Evolutionary conservation across 2,329 filamentous ascomycete species (phyloP).

Genomic region (Monosporascus sp.): DNA sequence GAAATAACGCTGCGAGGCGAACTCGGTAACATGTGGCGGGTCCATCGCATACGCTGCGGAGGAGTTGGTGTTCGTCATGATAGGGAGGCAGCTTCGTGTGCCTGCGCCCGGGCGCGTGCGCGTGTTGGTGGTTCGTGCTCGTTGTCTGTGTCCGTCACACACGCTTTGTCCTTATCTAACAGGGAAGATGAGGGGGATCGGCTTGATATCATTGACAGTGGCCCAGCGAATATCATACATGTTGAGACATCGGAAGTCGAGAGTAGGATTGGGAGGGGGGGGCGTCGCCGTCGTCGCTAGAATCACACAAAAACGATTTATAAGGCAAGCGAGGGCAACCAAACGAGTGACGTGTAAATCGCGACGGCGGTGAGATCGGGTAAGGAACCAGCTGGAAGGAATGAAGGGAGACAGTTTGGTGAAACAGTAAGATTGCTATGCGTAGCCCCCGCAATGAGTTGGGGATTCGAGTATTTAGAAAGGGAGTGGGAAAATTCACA

Average conservation of each 20-base stretch:
- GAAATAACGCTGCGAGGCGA: slow-evolving; percentile 60
- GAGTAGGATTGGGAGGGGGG: slow-evolving; percentile 3
- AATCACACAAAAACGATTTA: not conserved
- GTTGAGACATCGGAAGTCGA: slow-evolving; percentile 22
- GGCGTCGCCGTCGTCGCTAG: slow-evolving; percentile 1
- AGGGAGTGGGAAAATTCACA: too few relatives aligned
- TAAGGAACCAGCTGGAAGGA: too few relatives aligned
- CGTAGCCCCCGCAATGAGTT: too few relatives aligned
- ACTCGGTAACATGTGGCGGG: slow-evolving; percentile 58
- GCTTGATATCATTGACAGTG: slow-evolving; percentile 18
- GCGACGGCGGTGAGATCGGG: not conserved
- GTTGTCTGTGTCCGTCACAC: slow-evolving; percentile 9
- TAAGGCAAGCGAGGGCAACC: not conserved
- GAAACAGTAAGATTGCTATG: too few relatives aligned
- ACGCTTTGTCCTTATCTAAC: slow-evolving; percentile 21
- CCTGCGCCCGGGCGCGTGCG: too few relatives aligned
- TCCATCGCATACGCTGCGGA: slow-evolving; percentile 43
- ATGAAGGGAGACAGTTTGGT: too few relatives aligned
- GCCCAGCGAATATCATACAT: slow-evolving; percentile 25
- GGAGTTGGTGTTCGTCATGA: slow-evolving; percentile 3
- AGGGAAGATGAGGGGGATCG: slow-evolving; percentile 19
- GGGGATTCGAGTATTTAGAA: too few relatives aligned
- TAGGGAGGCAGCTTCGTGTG: not conserved
- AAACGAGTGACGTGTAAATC: not conserved
- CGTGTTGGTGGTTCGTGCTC: not conserved